Base-by-base conservation (phyloP, 768 basidiomycete genomes). In the Leccinum obscurum region DNA sequence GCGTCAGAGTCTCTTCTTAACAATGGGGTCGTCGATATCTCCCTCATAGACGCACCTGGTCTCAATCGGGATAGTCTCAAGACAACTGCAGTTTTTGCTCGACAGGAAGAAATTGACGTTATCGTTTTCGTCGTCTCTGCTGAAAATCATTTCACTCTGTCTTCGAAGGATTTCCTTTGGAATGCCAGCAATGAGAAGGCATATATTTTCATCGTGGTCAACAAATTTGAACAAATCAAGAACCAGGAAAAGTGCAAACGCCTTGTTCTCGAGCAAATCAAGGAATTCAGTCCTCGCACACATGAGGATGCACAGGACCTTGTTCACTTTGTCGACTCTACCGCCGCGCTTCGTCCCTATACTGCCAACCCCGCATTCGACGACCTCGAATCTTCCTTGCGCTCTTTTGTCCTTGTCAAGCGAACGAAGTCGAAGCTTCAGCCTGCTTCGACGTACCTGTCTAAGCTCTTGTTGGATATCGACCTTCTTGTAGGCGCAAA, bases 91-190 rank as follows among this genome's bases (percentile, higher is more conserved):
- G 80, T 97, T 54, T 98, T 99, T 66, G 85, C 95, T 35, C 91
- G 94, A 17, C 97, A 98, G 74, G 91, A 95, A 70, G 95, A 98
- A 76, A 98, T 99, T 50, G 97, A 99, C 72, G 96, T 99, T 24
- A 86, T 99, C 59, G 96, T 99, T 58, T 99, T 98, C 73, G 95
- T 98, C 66, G 95, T 97, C 54, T 94, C 92, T 1, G 94, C 97
- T 4, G 95, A 97, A 78, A 98, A 99, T 75, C 96, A 98, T 79
- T 96, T 99, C 74, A 99, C 97, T 0, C 83, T 95, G 20, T 96
- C 94, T 4, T 90, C 94, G 14, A 92, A 90, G 72, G 95, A 98
- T 73, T 98, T 99, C 81, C 82, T 99, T 52, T 84, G 79, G 79
- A 93, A 86, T 67, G 95, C 96, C 2, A 92, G 90, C 77, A 90